A percentile compares a stretch with the other conserved stretches of the same genome.
phyloP scores from a whole-genome alignment of 1,139 yeast genomes.

The Magnusiomyces sp. region DNA sequence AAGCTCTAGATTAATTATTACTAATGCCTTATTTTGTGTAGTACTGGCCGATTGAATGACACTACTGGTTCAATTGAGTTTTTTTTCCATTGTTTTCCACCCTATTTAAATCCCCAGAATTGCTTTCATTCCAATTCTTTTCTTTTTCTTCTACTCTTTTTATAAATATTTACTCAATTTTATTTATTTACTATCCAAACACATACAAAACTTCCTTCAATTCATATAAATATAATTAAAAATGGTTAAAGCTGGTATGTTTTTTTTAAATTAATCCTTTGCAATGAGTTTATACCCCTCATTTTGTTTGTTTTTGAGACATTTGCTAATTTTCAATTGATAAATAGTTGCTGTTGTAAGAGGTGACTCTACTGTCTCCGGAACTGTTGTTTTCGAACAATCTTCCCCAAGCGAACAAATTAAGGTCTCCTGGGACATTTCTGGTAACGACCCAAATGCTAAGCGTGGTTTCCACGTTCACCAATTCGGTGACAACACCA shows the following conservation, averaged over 20 bases:
- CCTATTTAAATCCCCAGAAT: too few species aligned
- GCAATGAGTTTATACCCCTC: background rate
- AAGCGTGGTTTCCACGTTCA: constrained; percentile 96
- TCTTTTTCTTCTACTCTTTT: too few species aligned
- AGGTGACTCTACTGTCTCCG: constrained; percentile 87
- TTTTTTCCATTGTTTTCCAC: too few species aligned
- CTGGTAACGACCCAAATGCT: constrained; percentile 82
- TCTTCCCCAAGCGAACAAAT: constrained; percentile 69
- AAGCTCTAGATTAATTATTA: too few species aligned
- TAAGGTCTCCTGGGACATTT: constrained; percentile 75
- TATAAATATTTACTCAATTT: too few species aligned
- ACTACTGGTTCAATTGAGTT: too few species aligned
- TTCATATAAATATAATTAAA: background rate
- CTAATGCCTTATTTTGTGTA: too few species aligned
- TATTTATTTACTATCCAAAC: too few species aligned
- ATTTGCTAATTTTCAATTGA: background rate
- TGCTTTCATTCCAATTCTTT: too few species aligned
- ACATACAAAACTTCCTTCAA: background rate
- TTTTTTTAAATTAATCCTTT: too few species aligned
- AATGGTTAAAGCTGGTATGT: constrained; percentile 10
- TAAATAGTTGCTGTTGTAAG: constrained; percentile 79
- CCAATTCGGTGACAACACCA: constrained; percentile 97
- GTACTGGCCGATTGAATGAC: too few species aligned
- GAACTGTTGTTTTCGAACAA: constrained; percentile 83
- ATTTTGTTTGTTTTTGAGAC: background rate